Conservation (phyloP, 192 early-diverging fungal species). For the Linnemannia elongata region DNA sequence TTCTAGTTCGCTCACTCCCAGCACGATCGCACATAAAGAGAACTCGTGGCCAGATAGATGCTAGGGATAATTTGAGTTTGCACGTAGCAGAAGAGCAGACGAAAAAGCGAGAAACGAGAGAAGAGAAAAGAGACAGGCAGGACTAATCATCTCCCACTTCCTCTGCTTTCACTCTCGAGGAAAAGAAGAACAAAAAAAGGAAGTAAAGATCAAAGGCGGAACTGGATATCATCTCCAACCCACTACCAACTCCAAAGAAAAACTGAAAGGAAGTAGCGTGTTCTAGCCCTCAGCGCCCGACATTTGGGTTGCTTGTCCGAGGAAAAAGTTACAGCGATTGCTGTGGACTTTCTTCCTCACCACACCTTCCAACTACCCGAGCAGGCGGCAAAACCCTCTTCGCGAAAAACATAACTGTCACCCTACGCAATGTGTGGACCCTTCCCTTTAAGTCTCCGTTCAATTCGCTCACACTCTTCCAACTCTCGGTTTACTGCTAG, state of each 20-base stretch:
- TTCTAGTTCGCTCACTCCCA: not conserved
- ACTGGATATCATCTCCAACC: not conserved
- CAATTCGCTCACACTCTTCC: not conserved
- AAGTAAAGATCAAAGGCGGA: not conserved
- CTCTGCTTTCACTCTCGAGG: not conserved
- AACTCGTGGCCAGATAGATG: not conserved
- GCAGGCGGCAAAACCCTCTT: not conserved
- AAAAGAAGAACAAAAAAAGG: not conserved
- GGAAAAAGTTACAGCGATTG: not conserved
- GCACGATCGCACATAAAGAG: not conserved
- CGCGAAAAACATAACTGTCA: not conserved
- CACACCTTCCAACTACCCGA: not conserved
- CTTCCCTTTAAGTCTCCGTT: not conserved
- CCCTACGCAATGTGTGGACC: not conserved
- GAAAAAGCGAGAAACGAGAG: not conserved
- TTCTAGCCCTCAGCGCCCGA: not conserved
- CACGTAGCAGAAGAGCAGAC: not conserved
- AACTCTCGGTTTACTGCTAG: not conserved
- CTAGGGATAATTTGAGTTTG: not conserved
- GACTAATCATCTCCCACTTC: not conserved
- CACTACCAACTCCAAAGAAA: not conserved
- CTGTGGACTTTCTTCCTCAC: not conserved
- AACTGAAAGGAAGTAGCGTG: not conserved
- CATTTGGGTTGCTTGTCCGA: not conserved
- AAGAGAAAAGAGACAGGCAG: not conserved